Percentiles rank a stretch among this genome's conserved stretches.
Conservation (phyloP, 1,139 yeast genomes). For the Candida buenavistaensis region DNA sequence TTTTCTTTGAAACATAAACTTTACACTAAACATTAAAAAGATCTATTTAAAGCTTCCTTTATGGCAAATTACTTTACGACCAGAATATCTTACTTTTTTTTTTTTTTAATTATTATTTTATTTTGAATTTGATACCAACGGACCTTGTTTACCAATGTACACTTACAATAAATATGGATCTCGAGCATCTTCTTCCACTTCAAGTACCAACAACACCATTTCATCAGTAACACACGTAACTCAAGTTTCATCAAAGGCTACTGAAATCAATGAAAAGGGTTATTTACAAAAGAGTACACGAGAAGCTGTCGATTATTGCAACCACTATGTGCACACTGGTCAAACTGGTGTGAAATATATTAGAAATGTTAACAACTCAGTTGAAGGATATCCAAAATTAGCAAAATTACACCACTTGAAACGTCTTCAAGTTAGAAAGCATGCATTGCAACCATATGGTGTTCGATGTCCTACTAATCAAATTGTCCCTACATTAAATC, state of each 20-base stretch:
- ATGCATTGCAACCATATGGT: conserved; percentile 68
- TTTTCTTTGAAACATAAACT: background rate
- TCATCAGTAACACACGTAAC: conserved; percentile 4
- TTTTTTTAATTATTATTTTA: background rate
- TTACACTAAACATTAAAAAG: background rate
- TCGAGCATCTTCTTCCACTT: conserved; percentile 12
- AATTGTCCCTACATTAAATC: conserved; percentile 55
- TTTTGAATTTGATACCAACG: background rate
- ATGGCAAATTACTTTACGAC: background rate
- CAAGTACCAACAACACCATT: conserved; percentile 6
- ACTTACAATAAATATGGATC: conserved; percentile 19
- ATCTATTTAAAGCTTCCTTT: background rate
- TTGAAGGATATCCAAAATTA: conserved; percentile 84
- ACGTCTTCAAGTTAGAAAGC: conserved; percentile 42
- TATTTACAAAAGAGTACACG: background rate
- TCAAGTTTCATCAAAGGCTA: conserved; percentile 1
- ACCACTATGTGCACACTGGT: conserved; percentile 64
- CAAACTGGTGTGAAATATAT: conserved; percentile 59
- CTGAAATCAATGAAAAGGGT: background rate
- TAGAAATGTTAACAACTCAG: conserved; percentile 62
- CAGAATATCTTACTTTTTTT: background rate
- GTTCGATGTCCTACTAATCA: conserved; percentile 50
- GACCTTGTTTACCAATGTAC: conserved; percentile 11
- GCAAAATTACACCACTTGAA: conserved; percentile 67
- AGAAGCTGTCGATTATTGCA: conserved; percentile 62